Evolutionary conservation across 1,284 basidiomycete genomes (phyloP).

Genomic region (Tranzscheliella williamsii): DNA sequence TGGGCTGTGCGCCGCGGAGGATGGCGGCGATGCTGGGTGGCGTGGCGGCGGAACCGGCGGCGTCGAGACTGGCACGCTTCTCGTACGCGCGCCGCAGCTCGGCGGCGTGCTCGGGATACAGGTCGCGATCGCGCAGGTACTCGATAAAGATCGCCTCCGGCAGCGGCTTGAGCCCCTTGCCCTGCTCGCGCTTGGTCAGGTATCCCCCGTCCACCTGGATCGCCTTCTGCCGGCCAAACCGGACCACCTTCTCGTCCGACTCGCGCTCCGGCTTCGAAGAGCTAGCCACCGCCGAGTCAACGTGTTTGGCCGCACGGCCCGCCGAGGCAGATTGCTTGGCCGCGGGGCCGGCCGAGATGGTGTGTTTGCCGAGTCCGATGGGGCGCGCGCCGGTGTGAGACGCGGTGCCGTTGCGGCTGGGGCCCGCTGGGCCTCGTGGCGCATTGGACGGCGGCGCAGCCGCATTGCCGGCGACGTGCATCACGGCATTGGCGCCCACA

Average conservation of each 20-base stretch:
- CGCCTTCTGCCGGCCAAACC: not conserved
- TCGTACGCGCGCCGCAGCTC: not conserved
- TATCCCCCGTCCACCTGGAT: not conserved
- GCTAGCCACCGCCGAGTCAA: too few relatives aligned
- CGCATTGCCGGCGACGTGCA: constrained; percentile 27
- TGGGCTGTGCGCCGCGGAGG: too few relatives aligned
- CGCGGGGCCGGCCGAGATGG: not conserved
- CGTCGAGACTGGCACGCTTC: not conserved
- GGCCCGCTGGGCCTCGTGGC: not conserved
- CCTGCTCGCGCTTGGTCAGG: not conserved
- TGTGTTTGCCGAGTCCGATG: not conserved
- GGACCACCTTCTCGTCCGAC: too few relatives aligned
- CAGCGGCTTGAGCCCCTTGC: not conserved
- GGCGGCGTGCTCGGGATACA: not conserved
- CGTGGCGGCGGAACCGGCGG: not conserved
- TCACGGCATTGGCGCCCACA: constrained; percentile 23
- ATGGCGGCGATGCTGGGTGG: not conserved
- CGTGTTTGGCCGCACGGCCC: too few relatives aligned
- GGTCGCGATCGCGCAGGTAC: not conserved
- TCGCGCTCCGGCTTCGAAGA: too few relatives aligned
- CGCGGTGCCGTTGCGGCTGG: not conserved
- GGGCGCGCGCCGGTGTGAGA: too few relatives aligned
- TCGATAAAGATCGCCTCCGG: not conserved
- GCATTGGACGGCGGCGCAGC: too few relatives aligned
- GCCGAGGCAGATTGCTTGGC: too few relatives aligned